Base-by-base conservation (phyloP, 805 yeast species). In the Cyberlindnera veronae region DNA sequence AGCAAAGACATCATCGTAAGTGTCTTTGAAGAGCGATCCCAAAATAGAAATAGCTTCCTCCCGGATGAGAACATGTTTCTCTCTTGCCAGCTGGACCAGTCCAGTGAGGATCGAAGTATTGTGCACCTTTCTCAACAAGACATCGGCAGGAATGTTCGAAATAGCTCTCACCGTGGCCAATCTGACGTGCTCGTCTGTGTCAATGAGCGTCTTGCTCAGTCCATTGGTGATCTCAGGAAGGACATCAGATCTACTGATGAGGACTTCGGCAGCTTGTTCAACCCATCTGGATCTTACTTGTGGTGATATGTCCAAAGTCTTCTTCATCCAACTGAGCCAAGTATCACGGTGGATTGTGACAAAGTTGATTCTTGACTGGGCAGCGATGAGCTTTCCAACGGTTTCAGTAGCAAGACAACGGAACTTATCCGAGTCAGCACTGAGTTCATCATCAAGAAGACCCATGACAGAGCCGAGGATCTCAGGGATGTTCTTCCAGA, bases 401-500 rank as follows among this genome's bases (percentile, higher is more conserved):
- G 93, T 76, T 32, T 75, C 75, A 0, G 95, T 84, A 0, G 95
- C 89, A 38, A 83, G 60, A 0, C 71, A 56, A 47, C 96, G 71
- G 15, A 84, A 68, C 13, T 67, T 60, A 22, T 76, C 78, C 48
- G 79, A 75, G 30, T 82, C 85, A 0, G 95, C 87, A 42, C 77
- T 78, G 30, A 89, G 63, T 49, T 89, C 95, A 52, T 85, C 88
- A 49, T 85, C 86, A 4, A 89, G 66, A 37, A 86, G 72, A 0
- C 95, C 93, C 70, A 85, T 76, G 0, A 84, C 83, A 1, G 93
- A 77, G 4, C 76, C 71, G 10, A 86, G 66, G 16, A 85, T 63
- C 34, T 84, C 93, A 0, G 96, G 96, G 0, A 79, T 80, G 37
- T 76, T 71, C 50, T 69, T 76, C 96, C 96, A 90, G 3, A 89